Evolutionary conservation across 495 filamentous ascomycete species (phyloP).

Genomic region (Penicillium diatomitis): DNA sequence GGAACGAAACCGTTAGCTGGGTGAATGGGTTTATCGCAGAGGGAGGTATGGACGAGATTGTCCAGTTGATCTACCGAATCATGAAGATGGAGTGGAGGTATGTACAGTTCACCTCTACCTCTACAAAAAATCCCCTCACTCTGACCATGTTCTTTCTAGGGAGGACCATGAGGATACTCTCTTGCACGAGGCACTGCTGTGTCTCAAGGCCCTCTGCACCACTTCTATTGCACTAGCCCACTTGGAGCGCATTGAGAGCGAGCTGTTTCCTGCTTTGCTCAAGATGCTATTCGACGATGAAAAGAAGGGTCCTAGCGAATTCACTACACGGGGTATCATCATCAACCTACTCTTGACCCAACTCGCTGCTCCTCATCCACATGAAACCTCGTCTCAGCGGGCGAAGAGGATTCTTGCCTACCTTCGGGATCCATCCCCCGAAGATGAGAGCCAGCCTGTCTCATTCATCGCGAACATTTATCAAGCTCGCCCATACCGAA

Average conservation of each 20-base stretch:
- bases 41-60: slow-evolving; percentile 88
- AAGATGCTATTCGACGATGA: slow-evolving; percentile 92
- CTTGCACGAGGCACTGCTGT: slow-evolving; percentile 85
- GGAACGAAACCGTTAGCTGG: slow-evolving; percentile 93
- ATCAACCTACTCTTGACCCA: slow-evolving; percentile 80
- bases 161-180: slow-evolving; percentile 95
- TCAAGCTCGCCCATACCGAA: slow-evolving; percentile 75
- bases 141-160: slow-evolving; percentile 27
- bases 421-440: slow-evolving; percentile 69
- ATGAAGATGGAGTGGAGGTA: slow-evolving; percentile 96
- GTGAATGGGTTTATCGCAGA: slow-evolving; percentile 81
- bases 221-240: slow-evolving; percentile 74
- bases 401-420: slow-evolving; percentile 65
- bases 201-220: slow-evolving; percentile 90
- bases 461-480: slow-evolving; percentile 86
- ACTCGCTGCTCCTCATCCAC: slow-evolving; percentile 48
- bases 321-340: slow-evolving; percentile 82
- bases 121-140: no score
- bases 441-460: slow-evolving; percentile 64
- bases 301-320: slow-evolving; percentile 93
- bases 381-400: slow-evolving; percentile 43
- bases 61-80: slow-evolving; percentile 75
- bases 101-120: slow-evolving; percentile 14
- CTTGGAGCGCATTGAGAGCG: slow-evolving; percentile 67
- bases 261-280: slow-evolving; percentile 79